A percentile compares a stretch with the other conserved stretches of the same genome.
Conservation (phyloP, 805 yeast genomes). For the Candida boleticola region DNA sequence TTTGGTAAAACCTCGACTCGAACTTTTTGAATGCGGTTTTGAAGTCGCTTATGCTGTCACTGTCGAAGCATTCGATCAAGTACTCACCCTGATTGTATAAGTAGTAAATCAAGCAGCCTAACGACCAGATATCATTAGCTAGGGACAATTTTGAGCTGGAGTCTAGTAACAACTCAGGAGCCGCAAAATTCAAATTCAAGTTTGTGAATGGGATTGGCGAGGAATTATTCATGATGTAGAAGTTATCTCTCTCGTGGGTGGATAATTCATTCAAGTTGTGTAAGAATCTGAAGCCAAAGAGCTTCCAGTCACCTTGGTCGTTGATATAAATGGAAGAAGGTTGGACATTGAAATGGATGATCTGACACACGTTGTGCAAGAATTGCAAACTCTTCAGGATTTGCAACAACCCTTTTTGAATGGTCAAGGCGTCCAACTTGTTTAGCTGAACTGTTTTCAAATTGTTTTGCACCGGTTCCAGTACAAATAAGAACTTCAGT, state of each 20-base stretch:
- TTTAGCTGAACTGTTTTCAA: constrained; percentile 37
- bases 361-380: constrained; percentile 71
- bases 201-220: constrained; percentile 79
- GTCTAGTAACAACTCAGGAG: constrained; percentile 81
- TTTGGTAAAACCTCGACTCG: constrained; percentile 42
- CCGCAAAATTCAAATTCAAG: constrained; percentile 68
- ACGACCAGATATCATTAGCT: constrained; percentile 78
- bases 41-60: constrained; percentile 58
- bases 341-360: constrained; percentile 73
- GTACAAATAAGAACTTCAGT: constrained; percentile 73
- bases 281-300: constrained; percentile 64
- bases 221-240: constrained; percentile 67
- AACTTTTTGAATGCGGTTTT: constrained; percentile 52
- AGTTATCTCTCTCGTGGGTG: constrained; percentile 51
- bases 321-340: constrained; percentile 78
- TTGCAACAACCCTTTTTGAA: constrained; percentile 81
- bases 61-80: constrained; percentile 38
- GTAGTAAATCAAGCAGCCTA: constrained; percentile 74
- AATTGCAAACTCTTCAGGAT: constrained; percentile 76
- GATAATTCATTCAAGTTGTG: constrained; percentile 49
- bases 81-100: constrained; percentile 58
- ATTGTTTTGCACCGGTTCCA: constrained; percentile 70
- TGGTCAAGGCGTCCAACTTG: constrained; percentile 64
- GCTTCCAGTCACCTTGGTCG: constrained; percentile 90
- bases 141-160: constrained; percentile 50